phyloP scores from a whole-genome alignment of 2,329 filamentous ascomycete genomes.

The Aciculosporium take region DNA sequence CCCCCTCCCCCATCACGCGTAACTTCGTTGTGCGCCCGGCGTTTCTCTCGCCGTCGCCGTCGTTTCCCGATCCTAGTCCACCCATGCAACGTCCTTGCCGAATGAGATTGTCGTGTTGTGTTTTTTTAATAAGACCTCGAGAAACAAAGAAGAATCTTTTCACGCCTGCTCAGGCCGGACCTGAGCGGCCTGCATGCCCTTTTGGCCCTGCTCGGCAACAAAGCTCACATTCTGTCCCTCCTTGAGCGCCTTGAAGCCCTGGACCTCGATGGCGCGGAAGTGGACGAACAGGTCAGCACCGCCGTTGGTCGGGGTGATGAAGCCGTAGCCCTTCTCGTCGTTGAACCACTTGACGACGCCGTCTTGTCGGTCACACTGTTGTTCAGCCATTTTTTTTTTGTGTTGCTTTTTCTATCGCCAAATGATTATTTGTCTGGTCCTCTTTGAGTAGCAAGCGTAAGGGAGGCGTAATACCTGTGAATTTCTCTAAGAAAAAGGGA shows the following conservation, averaged over 20 bases:
- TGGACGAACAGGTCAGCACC: conserved; percentile 9
- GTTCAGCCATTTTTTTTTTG: conserved; percentile 7
- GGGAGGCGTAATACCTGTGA: neutral
- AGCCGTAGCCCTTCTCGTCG: conserved; percentile 11
- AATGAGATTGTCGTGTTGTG: neutral
- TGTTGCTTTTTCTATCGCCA: neutral
- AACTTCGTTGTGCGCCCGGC: neutral
- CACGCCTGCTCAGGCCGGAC: conserved; percentile 12
- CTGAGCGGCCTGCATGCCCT: conserved; percentile 9
- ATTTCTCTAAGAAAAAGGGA: neutral
- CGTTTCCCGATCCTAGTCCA: neutral
- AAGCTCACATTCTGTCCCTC: conserved; percentile 8
- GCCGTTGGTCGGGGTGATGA: conserved; percentile 7
- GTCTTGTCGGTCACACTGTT: conserved; percentile 7
- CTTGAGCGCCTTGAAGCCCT: conserved; percentile 10
- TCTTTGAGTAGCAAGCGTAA: neutral
- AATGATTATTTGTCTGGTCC: neutral
- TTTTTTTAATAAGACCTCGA: neutral
- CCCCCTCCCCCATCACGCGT: neutral
- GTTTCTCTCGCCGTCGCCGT: neutral
- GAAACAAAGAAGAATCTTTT: neutral
- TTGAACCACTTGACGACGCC: conserved; percentile 11
- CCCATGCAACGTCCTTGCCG: neutral
- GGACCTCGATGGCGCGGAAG: conserved; percentile 8
- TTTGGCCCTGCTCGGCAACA: conserved; percentile 7